Evolutionary conservation across 805 yeast genomes (phyloP), one percentile per base, ranked within the genome.

Genomic region (Helenozyma rhizophorensis): DNA sequence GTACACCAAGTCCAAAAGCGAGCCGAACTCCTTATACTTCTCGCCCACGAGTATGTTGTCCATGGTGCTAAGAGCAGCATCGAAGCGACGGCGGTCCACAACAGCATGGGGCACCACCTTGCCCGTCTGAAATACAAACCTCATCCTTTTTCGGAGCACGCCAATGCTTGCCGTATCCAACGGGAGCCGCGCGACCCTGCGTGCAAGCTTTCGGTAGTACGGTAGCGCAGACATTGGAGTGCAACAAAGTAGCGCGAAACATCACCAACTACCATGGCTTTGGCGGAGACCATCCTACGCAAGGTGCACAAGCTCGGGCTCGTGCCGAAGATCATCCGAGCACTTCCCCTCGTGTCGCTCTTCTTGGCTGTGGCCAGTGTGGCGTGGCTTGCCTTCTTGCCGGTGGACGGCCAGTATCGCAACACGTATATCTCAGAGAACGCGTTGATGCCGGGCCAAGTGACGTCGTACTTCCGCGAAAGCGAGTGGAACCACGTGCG

Each of bases 361-460:
- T 28, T 59, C n/a, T 43, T 64, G 25, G 61, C 69, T 0, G n/a
- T 62, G n/a, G 43, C 56, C 22, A 54, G 65, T 34, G 37, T 62
- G 5, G 41, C 48, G 2, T 65, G 71, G 69, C 61, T 93, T n/a
- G 54, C 72, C 10, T 58, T 71, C 14, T 63, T 88, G 30, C 96
- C 97, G 0, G 41, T 78, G 46, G 83, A 83, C 12, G 97, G 96
- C 14, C 86, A 85, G 51, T 86, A 65, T 55, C 68, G 97, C 34
- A 60, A 69, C 42, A 87, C 96, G 2, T 93, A 93, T 56, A 83
- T 89, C 9, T 83, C 95, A 6, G 99, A 93, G 53, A 93, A 93
- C 59, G 99, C 99, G 21, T 66, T 93, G 55, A 80, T 93, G 85
- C 97, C 99, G 6, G 89, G 95, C 0, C 97, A 93, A 56, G 97